phyloP scores from a whole-genome alignment of 257 asterid species.

The Capsicum baccatum region DNA sequence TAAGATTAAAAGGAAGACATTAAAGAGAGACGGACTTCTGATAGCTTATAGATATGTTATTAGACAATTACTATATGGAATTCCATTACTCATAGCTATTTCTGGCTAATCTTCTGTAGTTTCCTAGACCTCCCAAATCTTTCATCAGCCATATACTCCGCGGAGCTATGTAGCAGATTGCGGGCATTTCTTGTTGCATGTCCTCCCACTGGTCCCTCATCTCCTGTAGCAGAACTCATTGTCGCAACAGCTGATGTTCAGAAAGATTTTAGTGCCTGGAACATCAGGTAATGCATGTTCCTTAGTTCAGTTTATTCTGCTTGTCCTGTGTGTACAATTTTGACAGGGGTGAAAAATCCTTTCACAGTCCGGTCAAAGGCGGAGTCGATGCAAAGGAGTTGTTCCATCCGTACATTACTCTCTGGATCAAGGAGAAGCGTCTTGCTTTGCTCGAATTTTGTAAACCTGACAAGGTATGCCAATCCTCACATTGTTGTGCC shows the following conservation, averaged over 20 bases:
- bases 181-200: slow-evolving; percentile 80
- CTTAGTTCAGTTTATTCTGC: slow-evolving; percentile 19
- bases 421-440: slow-evolving; percentile 91
- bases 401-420: slow-evolving; percentile 71
- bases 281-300: slow-evolving; percentile 57
- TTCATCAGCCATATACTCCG: slow-evolving; percentile 78
- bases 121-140: slow-evolving; percentile 92
- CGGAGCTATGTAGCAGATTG: slow-evolving; percentile 75
- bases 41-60: slow-evolving; percentile 3
- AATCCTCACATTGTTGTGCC: slow-evolving; percentile 17
- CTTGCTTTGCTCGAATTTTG: slow-evolving; percentile 76
- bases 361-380: slow-evolving; percentile 77
- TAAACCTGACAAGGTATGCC: slow-evolving; percentile 82
- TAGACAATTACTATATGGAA: slow-evolving; percentile 16
- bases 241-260: slow-evolving; percentile 91
- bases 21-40: slow-evolving; percentile 11
- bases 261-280: slow-evolving; percentile 81
- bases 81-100: slow-evolving; percentile 28
- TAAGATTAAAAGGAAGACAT: background rate
- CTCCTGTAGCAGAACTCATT: slow-evolving; percentile 75
- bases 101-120: slow-evolving; percentile 50
- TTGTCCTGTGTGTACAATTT: slow-evolving; percentile 3
- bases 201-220: slow-evolving; percentile 82
- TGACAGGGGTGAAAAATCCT: slow-evolving; percentile 21
- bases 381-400: slow-evolving; percentile 92